Evolutionary conservation across 306 rosid genomes (phyloP), one percentile per base, ranked within the genome.

Genomic region (Pyrus bretschneideri): DNA sequence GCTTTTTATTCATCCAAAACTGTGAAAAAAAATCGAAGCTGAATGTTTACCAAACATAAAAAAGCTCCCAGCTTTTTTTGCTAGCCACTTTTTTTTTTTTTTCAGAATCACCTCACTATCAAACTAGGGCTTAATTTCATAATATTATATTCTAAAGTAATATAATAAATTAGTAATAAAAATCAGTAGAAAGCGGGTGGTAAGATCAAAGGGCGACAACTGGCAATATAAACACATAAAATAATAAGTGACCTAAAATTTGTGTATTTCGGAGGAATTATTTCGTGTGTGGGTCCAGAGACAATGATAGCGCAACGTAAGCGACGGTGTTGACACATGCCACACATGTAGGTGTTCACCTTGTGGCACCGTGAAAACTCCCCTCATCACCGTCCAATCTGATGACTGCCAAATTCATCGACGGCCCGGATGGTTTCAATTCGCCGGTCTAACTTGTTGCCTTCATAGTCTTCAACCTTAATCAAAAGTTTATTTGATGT

Each of bases 261-360:
- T 2, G 38, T 11, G 46, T 25, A 19, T 33, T 9, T 19, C 4
- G 4, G 71, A 49, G 78, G 66, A 73, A 71, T 65, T 72, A 38
- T 30, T 52, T 38, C 5, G 1, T 21, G 45, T 21, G 84, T 79
- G 86, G 86, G 81, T 75, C 84, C 74, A 33, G 29, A 64, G 18
- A 67, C 33, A 29, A 66, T 21, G 35, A 70, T 40, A 35, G 54
- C 40, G 64, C 58, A 79, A 76, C 80, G 57, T 21, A 74, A 64
- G 73, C 68, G 42, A 67, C 51, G 51, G 60, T 67, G 14, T 3
- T 27, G 52, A 67, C 87, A 80, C 80, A 75, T 83, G 87, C 57
- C 75, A 78, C 85, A 78, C 81, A 76, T 86, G 89, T 80, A 74
- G 59, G 1, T 57, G 27, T 55, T 9, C 45, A 44, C 68, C 64